Conservation (phyloP, 768 basidiomycete genomes). For the Lentinula lateritia region DNA sequence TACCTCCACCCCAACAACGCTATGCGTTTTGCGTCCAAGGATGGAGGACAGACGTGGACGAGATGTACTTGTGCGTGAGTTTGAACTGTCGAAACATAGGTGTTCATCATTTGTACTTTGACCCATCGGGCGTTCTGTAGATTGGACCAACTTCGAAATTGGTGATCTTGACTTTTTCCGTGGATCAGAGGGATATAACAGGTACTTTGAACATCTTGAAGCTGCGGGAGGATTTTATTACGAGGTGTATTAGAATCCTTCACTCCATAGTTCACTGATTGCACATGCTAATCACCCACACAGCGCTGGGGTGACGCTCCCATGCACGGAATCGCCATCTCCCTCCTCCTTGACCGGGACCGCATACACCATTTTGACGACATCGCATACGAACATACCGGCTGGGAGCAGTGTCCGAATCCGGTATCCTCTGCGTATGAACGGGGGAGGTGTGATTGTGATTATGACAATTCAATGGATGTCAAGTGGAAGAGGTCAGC, state of each 20-base stretch:
- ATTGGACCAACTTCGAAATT: constrained; percentile 68
- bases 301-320: constrained; percentile 38
- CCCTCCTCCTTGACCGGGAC: constrained; percentile 42
- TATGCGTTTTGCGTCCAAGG: constrained; percentile 50
- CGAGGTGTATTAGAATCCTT: constrained; percentile 32
- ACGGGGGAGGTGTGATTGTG: neutral
- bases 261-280: neutral
- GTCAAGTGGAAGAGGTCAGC: constrained; percentile 4
- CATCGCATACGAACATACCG: constrained; percentile 63
- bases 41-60: constrained; percentile 43
- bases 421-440: neutral
- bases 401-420: constrained; percentile 53
- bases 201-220: constrained; percentile 63
- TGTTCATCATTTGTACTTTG: neutral
- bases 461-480: neutral
- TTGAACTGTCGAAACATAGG: neutral
- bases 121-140: constrained; percentile 15
- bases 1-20: constrained; percentile 46
- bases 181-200: constrained; percentile 48
- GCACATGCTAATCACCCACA: neutral
- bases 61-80: constrained; percentile 43
- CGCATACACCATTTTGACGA: constrained; percentile 61
- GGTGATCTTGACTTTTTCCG: constrained; percentile 65
- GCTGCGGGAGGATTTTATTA: constrained; percentile 65
- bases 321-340: constrained; percentile 51